Conservation (phyloP, 768 basidiomycete species). For the Sistotremastrum niveocremeum region DNA sequence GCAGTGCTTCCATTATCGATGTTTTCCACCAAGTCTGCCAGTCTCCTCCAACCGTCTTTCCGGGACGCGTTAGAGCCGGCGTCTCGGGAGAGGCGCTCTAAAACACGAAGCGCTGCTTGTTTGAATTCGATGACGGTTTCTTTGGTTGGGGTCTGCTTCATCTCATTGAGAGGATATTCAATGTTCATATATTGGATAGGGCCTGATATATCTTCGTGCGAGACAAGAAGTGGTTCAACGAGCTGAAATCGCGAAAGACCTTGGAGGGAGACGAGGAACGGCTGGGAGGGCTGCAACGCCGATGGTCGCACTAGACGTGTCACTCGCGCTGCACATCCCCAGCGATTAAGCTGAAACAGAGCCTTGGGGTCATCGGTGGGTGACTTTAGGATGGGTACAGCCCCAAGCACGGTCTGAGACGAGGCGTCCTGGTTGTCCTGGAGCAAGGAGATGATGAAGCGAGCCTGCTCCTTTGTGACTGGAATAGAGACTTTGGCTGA, state of each 20-base stretch:
- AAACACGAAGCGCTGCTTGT: slow-evolving; percentile 45
- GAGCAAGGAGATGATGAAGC: slow-evolving; percentile 51
- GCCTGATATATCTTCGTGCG: slow-evolving; percentile 25
- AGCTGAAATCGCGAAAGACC: slow-evolving; percentile 58
- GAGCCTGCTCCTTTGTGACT: slow-evolving; percentile 45
- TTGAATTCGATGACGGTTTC: slow-evolving; percentile 58
- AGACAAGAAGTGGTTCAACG: slow-evolving; percentile 22
- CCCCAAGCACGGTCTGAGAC: slow-evolving; percentile 53
- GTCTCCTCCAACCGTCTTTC: slow-evolving; percentile 56
- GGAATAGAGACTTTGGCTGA: slow-evolving; percentile 56
- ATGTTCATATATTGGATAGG: slow-evolving; percentile 14
- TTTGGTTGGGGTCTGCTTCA: slow-evolving; percentile 26
- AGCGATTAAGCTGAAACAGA: slow-evolving; percentile 26
- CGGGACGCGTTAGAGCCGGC: slow-evolving; percentile 26
- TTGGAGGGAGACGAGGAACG: slow-evolving; percentile 58
- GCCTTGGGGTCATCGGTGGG: slow-evolving; percentile 5
- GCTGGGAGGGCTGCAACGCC: slow-evolving; percentile 37
- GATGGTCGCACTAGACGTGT: slow-evolving; percentile 55
- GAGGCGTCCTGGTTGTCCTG: slow-evolving; percentile 40
- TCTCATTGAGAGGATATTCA: slow-evolving; percentile 21
- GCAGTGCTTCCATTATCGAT: slow-evolving; percentile 41
- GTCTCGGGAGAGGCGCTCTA: slow-evolving; percentile 47
- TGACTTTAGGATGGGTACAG: slow-evolving; percentile 36
- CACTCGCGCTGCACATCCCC: slow-evolving; percentile 61
- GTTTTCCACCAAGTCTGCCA: slow-evolving; percentile 62